Base-by-base conservation (phyloP, 2,329 filamentous ascomycete species). In the Pyrenochaeta sp. region DNA sequence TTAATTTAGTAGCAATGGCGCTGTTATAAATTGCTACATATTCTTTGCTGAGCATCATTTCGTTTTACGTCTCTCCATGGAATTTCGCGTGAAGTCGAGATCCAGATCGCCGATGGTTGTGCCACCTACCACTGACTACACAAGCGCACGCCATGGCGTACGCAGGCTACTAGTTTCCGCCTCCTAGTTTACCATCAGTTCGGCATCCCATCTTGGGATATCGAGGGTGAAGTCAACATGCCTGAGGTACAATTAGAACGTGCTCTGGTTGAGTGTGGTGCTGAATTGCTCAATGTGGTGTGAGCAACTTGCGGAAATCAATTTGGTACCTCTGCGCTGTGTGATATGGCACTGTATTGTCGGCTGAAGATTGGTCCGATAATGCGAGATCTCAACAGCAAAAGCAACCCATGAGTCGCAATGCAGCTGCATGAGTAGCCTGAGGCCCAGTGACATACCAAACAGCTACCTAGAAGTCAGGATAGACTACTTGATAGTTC, bases 131-230 rank as follows among this genome's bases (percentile, higher is more conserved):
- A 36, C n/a, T 27, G 25, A 37, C 32, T 22, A 6, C 44, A 39
- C n/a, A 47, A 54, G 43, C 48, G 54, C 39, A 49, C 53, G 56
- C 57, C 50, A 48, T 65, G 52, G 59, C 53, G 59, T 34, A 50
- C 48, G 63, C 58, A 61, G 42, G 52, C 52, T 56, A 61, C 58
- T 66, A 66, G 60, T 52, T 63, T 50, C 58, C 58, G 56, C 50
- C 52, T 39, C 27, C 40, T 48, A 28, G 39, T 52, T 46, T 52
- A 47, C 8, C 36, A 10, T n/a, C n/a, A n/a, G 25, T 5, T 44
- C 36, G 19, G n/a, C 3, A 42, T 28, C 3, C 36, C 48, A 30
- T 13, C 27, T n/a, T 19, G 25, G 42, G 42, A 5, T 42, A 28
- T 36, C 45, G 34, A 27, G 25, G 55, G 54, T 54, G 49, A 43